Percentiles rank a stretch among this genome's conserved stretches.
Conservation (phyloP, 2,329 filamentous ascomycete genomes). For the Corinectria fuckeliana region DNA sequence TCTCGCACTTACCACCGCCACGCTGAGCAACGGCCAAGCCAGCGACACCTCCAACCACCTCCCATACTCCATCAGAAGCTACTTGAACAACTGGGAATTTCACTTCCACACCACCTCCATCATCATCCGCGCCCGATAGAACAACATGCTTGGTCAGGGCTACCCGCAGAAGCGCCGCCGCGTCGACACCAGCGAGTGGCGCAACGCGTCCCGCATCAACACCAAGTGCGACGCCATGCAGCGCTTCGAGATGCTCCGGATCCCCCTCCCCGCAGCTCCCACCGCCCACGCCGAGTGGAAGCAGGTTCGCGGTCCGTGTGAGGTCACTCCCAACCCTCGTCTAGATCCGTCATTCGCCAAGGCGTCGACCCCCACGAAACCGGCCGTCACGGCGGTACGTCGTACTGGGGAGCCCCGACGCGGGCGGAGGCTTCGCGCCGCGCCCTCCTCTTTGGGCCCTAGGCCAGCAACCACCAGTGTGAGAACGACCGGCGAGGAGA, state of each 20-base stretch:
- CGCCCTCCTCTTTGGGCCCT: no score
- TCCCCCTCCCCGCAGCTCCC: not conserved
- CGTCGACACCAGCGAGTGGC: not conserved
- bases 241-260: conserved; percentile 10
- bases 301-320: no score
- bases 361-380: no score
- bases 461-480: no score
- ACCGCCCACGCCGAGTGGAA: not conserved
- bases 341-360: no score
- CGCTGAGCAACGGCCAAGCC: conserved; percentile 7
- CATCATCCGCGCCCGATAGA: not conserved
- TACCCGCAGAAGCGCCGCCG: conserved; percentile 9
- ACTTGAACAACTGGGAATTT: conserved; percentile 9
- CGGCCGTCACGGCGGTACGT: no score
- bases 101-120: not conserved
- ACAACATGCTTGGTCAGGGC: not conserved
- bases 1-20: no score
- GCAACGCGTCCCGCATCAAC: not conserved
- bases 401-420: no score
- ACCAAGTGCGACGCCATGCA: conserved; percentile 26
- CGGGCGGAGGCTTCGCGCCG: no score
- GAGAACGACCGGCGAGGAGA: no score
- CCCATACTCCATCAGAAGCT: conserved; percentile 20
- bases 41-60: not conserved
- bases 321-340: no score